phyloP scores from a whole-genome alignment of 805 yeast species.

The Tetrapisispora namnaoensis region DNA sequence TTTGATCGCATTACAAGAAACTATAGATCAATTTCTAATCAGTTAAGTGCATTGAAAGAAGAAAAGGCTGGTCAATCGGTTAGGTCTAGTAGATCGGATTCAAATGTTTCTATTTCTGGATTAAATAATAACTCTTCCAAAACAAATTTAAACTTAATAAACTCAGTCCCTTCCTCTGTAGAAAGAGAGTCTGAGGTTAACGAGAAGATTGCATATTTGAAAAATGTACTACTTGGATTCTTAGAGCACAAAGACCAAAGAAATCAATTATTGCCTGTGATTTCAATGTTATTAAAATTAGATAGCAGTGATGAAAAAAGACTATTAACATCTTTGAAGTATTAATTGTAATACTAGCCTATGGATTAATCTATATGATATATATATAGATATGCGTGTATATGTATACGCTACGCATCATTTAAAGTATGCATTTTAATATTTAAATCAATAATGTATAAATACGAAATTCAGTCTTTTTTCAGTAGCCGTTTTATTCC shows the following conservation, averaged over 20 bases:
- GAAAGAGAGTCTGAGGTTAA: slow-evolving; percentile 21
- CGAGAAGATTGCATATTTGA: slow-evolving; percentile 62
- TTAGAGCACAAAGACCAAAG: slow-evolving; percentile 91
- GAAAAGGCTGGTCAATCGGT: slow-evolving; percentile 16
- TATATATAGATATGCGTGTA: too few relatives aligned
- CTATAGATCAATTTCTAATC: slow-evolving; percentile 54
- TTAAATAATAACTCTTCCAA: slow-evolving; percentile 1
- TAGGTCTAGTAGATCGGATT: slow-evolving; percentile 31
- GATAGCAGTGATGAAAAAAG: slow-evolving; percentile 64
- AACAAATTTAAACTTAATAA: neutral
- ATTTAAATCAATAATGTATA: neutral
- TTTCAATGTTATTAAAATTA: slow-evolving; percentile 63
- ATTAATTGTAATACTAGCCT: slow-evolving; percentile 1
- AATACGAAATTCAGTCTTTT: neutral
- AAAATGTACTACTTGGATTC: slow-evolving; percentile 85
- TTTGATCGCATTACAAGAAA: slow-evolving; percentile 60
- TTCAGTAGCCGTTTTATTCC: too few relatives aligned
- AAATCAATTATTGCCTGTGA: slow-evolving; percentile 72
- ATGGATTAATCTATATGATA: neutral
- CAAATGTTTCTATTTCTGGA: slow-evolving; percentile 24
- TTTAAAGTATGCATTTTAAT: neutral
- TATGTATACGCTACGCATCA: too few relatives aligned
- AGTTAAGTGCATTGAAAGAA: slow-evolving; percentile 40
- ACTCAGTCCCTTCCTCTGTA: neutral
- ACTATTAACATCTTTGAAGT: slow-evolving; percentile 43